Base-by-base conservation (phyloP, 2,329 filamentous ascomycete species). In the Phialocephala sp. region DNA sequence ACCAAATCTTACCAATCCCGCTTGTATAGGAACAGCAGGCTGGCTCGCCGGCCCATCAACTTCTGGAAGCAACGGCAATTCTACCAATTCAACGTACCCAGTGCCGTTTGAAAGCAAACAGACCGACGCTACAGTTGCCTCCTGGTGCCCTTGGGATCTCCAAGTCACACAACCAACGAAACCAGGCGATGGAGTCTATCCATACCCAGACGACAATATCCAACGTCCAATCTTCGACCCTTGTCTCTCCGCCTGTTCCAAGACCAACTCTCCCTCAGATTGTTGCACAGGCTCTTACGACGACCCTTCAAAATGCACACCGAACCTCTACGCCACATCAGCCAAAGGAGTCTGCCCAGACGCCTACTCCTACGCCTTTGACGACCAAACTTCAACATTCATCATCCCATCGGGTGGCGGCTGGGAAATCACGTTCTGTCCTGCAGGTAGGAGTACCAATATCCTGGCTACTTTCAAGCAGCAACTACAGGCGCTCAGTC, bases 131-230 rank as follows among this genome's bases (percentile, higher is more conserved):
- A 80, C 84, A 64, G 82, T 92, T 18, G 80, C 83, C 27, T 79
- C 81, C 62, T 96, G 92, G 92, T 96, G 92, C 78, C 92, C 92
- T 0, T 94, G 91, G 89, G 86, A 91, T 69, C 82, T 93, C 54
- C 90, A 93, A 72, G 83, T 87, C 24, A 85, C 85, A 63, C 87
- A 87, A 15, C 91, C 91, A 0, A 80, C 82, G 47, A 89, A 89
- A 74, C 91, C 91, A 12, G 87, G 87, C n/a, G 86, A 91, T 71
- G 91, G 91, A 35, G 83, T 94, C 22, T 94, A 93, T 73, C 89
- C 91, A 0, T 94, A 94, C 74, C 92, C 92, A 8, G 91, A 94
- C 75, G 89, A 90, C 79, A 85, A 86, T 64, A 87, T 94, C 45
- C 77, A 87, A 67, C 85, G 90, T 43, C 91, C 91, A 5, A 79